phyloP scores from a whole-genome alignment of 371 early-diverging fungal species.

The Circinella minor region DNA sequence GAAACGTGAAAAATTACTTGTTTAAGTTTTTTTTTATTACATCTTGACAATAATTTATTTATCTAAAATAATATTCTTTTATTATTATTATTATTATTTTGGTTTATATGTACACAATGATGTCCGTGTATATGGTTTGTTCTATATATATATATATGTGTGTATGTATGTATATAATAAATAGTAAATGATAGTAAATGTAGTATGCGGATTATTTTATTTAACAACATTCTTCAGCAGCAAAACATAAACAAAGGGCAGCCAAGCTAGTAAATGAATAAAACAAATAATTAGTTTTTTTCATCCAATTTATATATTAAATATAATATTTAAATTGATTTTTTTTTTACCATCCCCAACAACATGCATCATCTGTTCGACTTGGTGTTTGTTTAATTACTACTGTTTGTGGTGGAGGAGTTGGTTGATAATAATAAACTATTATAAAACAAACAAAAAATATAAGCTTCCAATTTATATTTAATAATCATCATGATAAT shows the following conservation, averaged over 20 bases:
- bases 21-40: background rate
- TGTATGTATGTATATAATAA: too few species aligned
- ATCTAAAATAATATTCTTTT: background rate
- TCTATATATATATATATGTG: too few species aligned
- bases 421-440: conserved; percentile 38
- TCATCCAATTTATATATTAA: too few species aligned
- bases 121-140: background rate
- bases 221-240: conserved; percentile 29
- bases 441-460: background rate
- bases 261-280: conserved; percentile 29
- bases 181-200: too few species aligned
- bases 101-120: background rate
- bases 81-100: too few species aligned
- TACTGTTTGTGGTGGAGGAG: conserved; percentile 48
- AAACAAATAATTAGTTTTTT: too few species aligned
- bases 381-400: conserved; percentile 41
- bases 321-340: background rate
- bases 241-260: conserved; percentile 30
- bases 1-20: background rate
- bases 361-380: conserved; percentile 50
- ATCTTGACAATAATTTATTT: background rate
- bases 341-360: conserved; percentile 47
- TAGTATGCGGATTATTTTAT: background rate
- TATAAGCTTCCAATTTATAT: background rate
- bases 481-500: too few species aligned